Conservation (phyloP, 768 basidiomycete species). For the Lactarius vividus region DNA sequence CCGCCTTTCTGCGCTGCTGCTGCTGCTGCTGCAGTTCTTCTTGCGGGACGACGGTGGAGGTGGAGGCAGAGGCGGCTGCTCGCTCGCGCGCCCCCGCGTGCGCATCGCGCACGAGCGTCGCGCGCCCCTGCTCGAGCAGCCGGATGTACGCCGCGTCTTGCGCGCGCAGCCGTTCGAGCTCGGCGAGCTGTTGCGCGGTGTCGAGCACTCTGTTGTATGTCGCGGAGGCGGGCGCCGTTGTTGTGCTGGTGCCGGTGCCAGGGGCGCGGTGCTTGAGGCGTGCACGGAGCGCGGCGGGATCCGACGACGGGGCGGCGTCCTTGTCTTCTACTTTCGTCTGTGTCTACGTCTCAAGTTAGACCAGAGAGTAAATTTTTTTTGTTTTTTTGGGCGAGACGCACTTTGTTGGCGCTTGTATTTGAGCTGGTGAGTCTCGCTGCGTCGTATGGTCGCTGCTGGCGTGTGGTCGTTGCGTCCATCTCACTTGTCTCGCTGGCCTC, state of each 20-base stretch:
- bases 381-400: not conserved
- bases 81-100: not conserved
- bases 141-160: conserved; percentile 19
- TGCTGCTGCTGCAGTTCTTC: not conserved
- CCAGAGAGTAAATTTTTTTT: not conserved
- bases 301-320: not conserved
- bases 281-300: conserved; percentile 12
- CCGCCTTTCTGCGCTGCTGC: not conserved
- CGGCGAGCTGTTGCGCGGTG: conserved; percentile 13
- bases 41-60: not conserved
- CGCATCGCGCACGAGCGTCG: conserved; percentile 2
- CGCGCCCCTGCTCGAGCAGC: conserved; percentile 11
- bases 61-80: not conserved
- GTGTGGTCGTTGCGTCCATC: conserved; percentile 6
- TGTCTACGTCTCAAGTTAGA: not conserved
- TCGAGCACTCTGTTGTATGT: conserved; percentile 16
- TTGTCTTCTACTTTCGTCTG: not conserved
- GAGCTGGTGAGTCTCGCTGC: not conserved
- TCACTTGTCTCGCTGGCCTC: not conserved
- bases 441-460: not conserved
- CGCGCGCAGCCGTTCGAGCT: conserved; percentile 6
- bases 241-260: not conserved
- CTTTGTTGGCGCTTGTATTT: not conserved
- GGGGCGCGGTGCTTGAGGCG: conserved; percentile 16
- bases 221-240: not conserved